Conservation (phyloP, 2,329 filamentous ascomycete genomes). For the Mycosphaerelloides madeirae region DNA sequence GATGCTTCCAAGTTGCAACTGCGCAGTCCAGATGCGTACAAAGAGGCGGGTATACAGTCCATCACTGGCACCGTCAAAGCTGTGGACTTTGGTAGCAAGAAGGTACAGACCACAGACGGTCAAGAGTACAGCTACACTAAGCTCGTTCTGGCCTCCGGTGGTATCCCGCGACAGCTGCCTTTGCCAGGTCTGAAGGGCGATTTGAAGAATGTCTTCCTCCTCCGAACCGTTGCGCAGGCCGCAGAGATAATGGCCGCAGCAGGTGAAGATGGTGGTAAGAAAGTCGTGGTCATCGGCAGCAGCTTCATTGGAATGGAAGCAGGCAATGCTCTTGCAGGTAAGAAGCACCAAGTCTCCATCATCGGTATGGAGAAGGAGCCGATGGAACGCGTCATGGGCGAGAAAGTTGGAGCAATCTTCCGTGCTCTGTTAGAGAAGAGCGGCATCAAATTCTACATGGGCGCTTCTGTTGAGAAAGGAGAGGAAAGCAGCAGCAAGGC, state of each 20-base stretch:
- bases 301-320: slow-evolving; percentile 98
- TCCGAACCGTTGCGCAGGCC: slow-evolving; percentile 72
- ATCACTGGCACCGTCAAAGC: slow-evolving; percentile 56
- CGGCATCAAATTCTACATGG: slow-evolving; percentile 83
- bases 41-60: slow-evolving; percentile 53
- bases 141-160: slow-evolving; percentile 84
- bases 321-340: slow-evolving; percentile 70
- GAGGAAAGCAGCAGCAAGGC: slow-evolving; percentile 63
- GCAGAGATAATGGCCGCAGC: slow-evolving; percentile 74
- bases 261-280: slow-evolving; percentile 74
- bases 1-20: slow-evolving; percentile 74
- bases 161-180: slow-evolving; percentile 68
- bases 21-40: slow-evolving; percentile 74
- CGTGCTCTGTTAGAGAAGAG: slow-evolving; percentile 74
- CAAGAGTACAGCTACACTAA: slow-evolving; percentile 75
- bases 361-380: slow-evolving; percentile 85
- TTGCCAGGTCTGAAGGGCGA: slow-evolving; percentile 77
- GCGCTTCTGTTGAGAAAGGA: slow-evolving; percentile 76
- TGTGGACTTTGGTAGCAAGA: slow-evolving; percentile 71
- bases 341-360: slow-evolving; percentile 78
- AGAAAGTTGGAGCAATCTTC: slow-evolving; percentile 74
- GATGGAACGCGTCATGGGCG: slow-evolving; percentile 79
- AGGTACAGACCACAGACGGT: slow-evolving; percentile 69
- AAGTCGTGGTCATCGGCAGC: slow-evolving; percentile 84
- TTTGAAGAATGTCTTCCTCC: slow-evolving; percentile 78